phyloP scores from a whole-genome alignment of 2,329 filamentous ascomycete species.

The Pseudocercospora ulei region DNA sequence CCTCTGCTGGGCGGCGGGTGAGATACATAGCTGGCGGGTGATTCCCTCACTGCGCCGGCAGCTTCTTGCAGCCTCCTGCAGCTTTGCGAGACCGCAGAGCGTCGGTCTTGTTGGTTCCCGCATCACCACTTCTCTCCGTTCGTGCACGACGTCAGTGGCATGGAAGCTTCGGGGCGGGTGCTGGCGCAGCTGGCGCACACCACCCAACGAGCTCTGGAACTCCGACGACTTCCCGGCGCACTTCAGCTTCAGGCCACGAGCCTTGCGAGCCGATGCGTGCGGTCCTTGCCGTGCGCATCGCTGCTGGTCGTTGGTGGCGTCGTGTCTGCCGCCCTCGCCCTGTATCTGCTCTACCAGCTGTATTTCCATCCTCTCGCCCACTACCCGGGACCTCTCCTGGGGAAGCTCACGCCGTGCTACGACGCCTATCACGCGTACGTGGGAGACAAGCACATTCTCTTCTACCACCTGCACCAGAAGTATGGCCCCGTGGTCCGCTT shows the following conservation, averaged over 20 bases:
- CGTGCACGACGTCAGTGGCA: neutral
- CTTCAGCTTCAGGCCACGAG: conserved; percentile 1
- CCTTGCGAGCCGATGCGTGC: conserved; percentile 9
- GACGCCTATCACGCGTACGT: conserved; percentile 28
- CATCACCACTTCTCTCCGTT: conserved; percentile 1
- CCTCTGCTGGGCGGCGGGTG: neutral
- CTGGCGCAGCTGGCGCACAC: conserved; percentile 5
- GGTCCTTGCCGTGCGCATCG: conserved; percentile 15
- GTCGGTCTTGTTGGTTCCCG: neutral
- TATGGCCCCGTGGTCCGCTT: conserved; percentile 26
- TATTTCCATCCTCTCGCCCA: conserved; percentile 36
- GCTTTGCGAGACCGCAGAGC: neutral
- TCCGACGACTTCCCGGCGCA: conserved; percentile 6
- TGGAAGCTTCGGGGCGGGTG: conserved; percentile 1
- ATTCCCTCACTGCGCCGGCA: neutral
- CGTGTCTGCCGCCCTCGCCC: conserved; percentile 11
- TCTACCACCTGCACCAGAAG: conserved; percentile 23
- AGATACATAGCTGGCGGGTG: conserved; percentile 2
- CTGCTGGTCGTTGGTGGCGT: conserved; percentile 8
- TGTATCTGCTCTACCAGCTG: conserved; percentile 23
- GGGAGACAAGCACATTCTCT: conserved; percentile 27
- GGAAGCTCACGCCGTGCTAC: conserved; percentile 22
- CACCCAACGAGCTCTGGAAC: conserved; percentile 9
- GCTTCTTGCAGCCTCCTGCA: neutral
- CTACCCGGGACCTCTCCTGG: conserved; percentile 31